A percentile compares a stretch with the other conserved stretches of the same genome.
phyloP scores from a whole-genome alignment of 2,329 filamentous ascomycete genomes.

The Periconia macrospinosa region DNA sequence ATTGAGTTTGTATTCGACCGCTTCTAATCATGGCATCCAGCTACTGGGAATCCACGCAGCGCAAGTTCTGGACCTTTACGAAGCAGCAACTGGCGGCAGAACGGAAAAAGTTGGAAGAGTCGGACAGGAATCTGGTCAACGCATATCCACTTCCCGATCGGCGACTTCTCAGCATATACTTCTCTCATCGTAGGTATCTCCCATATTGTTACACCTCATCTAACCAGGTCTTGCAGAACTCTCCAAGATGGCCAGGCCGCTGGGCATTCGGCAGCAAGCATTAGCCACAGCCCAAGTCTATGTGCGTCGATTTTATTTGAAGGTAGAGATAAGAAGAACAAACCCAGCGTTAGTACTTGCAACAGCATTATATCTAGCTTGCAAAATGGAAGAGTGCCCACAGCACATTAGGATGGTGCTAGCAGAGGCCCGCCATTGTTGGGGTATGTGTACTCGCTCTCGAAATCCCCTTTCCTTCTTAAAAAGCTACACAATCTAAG shows the following conservation, averaged over 20 bases:
- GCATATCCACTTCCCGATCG: slow-evolving; percentile 81
- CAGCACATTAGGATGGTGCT: slow-evolving; percentile 93
- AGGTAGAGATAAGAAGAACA: slow-evolving; percentile 86
- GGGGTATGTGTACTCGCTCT: slow-evolving; percentile 25
- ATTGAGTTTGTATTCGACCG: background rate
- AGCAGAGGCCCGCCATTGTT: slow-evolving; percentile 76
- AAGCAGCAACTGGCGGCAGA: slow-evolving; percentile 76
- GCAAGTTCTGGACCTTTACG: slow-evolving; percentile 86
- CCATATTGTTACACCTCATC: background rate
- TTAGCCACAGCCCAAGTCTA: slow-evolving; percentile 94
- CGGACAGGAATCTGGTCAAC: slow-evolving; percentile 72
- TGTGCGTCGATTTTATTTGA: slow-evolving; percentile 88
- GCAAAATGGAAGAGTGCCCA: slow-evolving; percentile 97
- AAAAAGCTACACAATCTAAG: background rate
- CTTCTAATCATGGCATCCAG: slow-evolving; percentile 79
- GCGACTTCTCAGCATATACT: slow-evolving; percentile 85
- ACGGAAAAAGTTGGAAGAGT: slow-evolving; percentile 75
- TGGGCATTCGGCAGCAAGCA: slow-evolving; percentile 85
- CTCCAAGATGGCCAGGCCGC: slow-evolving; percentile 78
- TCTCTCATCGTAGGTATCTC: slow-evolving; percentile 73
- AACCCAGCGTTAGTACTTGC: slow-evolving; percentile 92
- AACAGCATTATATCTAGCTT: slow-evolving; percentile 93
- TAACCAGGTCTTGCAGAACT: slow-evolving; percentile 57
- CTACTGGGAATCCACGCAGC: slow-evolving; percentile 95
- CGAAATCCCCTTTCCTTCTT: background rate